Conservation (phyloP, 2,329 filamentous ascomycete genomes). For the Aureobasidium sp. region DNA sequence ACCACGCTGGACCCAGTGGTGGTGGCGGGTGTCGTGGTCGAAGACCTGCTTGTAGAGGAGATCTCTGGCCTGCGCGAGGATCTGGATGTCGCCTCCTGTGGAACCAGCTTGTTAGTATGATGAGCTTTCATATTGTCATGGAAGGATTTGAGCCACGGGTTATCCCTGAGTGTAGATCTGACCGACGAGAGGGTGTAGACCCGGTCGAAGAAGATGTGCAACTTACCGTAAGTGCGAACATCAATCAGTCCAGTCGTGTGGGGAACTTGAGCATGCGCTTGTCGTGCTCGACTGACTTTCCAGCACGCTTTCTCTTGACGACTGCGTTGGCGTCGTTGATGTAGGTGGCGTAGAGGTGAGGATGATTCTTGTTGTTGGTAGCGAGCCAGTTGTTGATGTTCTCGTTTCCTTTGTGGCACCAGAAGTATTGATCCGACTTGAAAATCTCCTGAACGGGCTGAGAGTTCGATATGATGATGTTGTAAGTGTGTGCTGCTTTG, state of each 20-base stretch:
- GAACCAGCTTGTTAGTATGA: background rate
- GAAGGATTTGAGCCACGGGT: no score
- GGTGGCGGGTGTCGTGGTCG: background rate
- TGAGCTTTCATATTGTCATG: no score
- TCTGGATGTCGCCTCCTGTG: background rate
- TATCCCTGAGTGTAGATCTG: background rate
- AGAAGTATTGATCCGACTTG: background rate
- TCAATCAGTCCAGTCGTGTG: background rate
- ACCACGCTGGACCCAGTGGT: background rate
- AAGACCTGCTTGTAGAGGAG: constrained; percentile 3
- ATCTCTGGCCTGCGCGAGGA: background rate
- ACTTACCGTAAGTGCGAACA: background rate
- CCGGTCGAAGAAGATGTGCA: no score
- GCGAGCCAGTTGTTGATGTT: background rate
- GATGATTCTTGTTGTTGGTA: background rate
- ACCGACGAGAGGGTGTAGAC: no score
- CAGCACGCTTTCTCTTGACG: background rate
- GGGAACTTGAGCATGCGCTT: background rate
- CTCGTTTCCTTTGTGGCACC: background rate
- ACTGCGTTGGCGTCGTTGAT: constrained; percentile 3
- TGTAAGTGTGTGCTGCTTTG: no score
- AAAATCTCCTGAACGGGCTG: no score
- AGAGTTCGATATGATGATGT: no score
- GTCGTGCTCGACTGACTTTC: background rate
- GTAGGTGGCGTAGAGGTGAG: background rate